Percentiles rank a stretch among this genome's conserved stretches.
phyloP scores from a whole-genome alignment of 441 rosid species.

The Erodium texanum region DNA sequence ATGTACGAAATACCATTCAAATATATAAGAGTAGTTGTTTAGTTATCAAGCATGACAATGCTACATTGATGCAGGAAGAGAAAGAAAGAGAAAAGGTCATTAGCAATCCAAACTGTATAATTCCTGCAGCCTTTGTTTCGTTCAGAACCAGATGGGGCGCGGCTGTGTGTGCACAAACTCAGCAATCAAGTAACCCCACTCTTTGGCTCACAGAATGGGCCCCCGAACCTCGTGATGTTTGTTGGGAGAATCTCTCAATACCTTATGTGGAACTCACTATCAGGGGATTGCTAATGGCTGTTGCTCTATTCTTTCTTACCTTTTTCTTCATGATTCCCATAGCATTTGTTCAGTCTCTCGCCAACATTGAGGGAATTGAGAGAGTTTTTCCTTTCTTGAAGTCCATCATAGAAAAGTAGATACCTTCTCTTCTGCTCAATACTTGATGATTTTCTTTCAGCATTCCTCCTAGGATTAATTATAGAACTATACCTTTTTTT shows the following conservation, averaged over 20 bases:
- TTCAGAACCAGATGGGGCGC: slow-evolving; percentile 95
- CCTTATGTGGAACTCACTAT: slow-evolving; percentile 73
- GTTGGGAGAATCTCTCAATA: slow-evolving; percentile 78
- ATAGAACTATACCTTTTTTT: too few species aligned
- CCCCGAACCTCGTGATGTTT: slow-evolving; percentile 88
- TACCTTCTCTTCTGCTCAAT: neutral
- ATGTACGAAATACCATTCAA: neutral
- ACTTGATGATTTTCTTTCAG: neutral
- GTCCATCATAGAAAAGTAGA: slow-evolving; percentile 50
- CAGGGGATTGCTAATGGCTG: slow-evolving; percentile 55
- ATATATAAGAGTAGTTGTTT: neutral
- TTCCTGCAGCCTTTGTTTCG: slow-evolving; percentile 96
- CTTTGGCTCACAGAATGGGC: slow-evolving; percentile 96
- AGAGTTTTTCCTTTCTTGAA: slow-evolving; percentile 56
- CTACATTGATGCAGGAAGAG: slow-evolving; percentile 36
- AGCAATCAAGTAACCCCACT: slow-evolving; percentile 81
- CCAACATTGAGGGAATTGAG: slow-evolving; percentile 75
- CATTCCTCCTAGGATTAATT: too few species aligned
- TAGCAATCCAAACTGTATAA: slow-evolving; percentile 57
- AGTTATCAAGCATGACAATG: neutral
- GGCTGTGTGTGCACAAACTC: slow-evolving; percentile 96
- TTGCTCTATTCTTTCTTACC: slow-evolving; percentile 84
- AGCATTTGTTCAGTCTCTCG: slow-evolving; percentile 80
- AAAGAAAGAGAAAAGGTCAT: slow-evolving; percentile 53
- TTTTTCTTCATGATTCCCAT: slow-evolving; percentile 95